Base-by-base conservation (phyloP, 2,329 filamentous ascomycete genomes). In the Colletotrichum ledebouriae region DNA sequence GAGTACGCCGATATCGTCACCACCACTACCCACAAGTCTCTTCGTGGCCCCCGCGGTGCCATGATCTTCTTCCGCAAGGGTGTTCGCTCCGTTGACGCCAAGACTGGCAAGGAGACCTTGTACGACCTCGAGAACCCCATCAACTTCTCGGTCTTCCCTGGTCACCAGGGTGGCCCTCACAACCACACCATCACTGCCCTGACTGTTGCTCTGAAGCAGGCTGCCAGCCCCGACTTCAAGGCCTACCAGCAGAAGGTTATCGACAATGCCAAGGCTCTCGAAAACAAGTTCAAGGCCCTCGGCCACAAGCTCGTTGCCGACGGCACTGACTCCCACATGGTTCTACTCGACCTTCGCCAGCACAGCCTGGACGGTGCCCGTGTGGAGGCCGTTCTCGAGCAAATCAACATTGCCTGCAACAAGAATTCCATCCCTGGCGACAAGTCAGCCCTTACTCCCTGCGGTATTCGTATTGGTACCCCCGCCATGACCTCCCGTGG, bases 61-160 rank as follows among this genome's bases (percentile, higher is more conserved):
- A 99, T 99, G 96, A 99, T 99, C 85, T 99, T 99, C 89, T 99
- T 94, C 90, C 93, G 96, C 83, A 98, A 97, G 86, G 96, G 96
- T 72, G 91, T 98, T 70, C 92, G 95, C 77, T 94, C 92, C 76
- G 92, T 92, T 62, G 93, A 98, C 78, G 85, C 92, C 82, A 98
- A 98, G 88, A 90, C 92, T 70, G 94, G 94, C 76, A 95, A 97
- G 84, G 89, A 95, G 85, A 91, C 87, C 59, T 85, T 94, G 76
- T 99, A 98, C 80, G 94, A 99, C 77, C 89, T 99, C 39, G 96
- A 99, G 86, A 89, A 90, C 75, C 93, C 94, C 64, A 99, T 99
- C 87, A 99, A 99, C 86, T 94, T 97, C 82, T 98, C 96, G 66
- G 96, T 99, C 80, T 99, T 99, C 89, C 96, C 96, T 64, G 96